Conservation (phyloP, 148 eudicot genomes). For the Vaccinium macrocarpon region DNA sequence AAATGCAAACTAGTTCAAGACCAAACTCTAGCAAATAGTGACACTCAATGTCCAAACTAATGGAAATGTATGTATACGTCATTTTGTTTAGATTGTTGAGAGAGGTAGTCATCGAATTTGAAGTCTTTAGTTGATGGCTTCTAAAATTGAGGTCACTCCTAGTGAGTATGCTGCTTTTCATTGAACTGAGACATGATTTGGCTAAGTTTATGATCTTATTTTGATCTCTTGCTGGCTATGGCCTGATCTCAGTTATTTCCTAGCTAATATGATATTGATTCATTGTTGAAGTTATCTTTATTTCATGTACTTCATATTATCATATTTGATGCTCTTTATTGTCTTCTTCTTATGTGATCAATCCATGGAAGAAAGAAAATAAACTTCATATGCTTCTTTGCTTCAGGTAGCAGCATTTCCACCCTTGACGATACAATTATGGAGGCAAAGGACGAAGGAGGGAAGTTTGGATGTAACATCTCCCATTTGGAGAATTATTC, state of each 20-base stretch:
- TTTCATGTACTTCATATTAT: background rate
- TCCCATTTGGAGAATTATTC: slow-evolving; percentile 78
- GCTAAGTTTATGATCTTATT: background rate
- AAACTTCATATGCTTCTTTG: slow-evolving; percentile 15
- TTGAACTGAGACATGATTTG: background rate
- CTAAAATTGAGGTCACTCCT: background rate
- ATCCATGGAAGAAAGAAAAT: slow-evolving; percentile 14
- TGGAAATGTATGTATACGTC: background rate
- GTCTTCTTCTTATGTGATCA: background rate
- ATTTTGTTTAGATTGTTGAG: background rate
- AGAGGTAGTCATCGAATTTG: background rate
- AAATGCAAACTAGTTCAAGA: background rate
- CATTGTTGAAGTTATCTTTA: background rate
- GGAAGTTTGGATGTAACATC: slow-evolving; percentile 77
- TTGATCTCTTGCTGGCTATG: background rate
- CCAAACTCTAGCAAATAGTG: background rate
- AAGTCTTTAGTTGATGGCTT: background rate
- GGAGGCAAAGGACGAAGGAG: slow-evolving; percentile 36
- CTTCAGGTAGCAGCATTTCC: slow-evolving; percentile 36
- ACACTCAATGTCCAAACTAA: background rate
- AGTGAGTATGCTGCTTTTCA: background rate
- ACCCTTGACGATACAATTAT: slow-evolving; percentile 21
- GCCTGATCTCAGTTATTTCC: background rate
- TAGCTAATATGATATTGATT: background rate
- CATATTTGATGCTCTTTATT: background rate